These are phyloP conservation scores for Coccomyxa sp. DNA, from an alignment of 139 green algal genomes.

Conservation along the genomic window DNA sequence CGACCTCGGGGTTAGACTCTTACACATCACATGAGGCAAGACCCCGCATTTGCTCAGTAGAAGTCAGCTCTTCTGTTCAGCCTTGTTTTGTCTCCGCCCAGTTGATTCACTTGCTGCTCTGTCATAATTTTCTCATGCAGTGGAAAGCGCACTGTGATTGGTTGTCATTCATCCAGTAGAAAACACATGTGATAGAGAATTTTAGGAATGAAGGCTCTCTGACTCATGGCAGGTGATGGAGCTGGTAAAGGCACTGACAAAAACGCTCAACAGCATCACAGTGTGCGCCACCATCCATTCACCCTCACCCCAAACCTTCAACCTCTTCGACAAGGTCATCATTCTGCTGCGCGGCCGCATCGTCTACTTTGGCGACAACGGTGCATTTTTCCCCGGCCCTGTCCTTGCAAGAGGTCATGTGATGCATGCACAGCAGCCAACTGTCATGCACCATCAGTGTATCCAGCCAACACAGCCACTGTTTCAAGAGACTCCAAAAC, in stretches of 20 bases:
- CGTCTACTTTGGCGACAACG: conserved; percentile 53
- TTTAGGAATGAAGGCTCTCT: too few species aligned
- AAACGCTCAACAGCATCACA: conserved; percentile 34
- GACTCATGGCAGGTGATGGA: conserved; percentile 33
- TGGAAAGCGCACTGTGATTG: background rate
- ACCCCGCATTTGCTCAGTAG: background rate
- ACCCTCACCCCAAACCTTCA: conserved; percentile 60
- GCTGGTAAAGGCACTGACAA: conserved; percentile 16
- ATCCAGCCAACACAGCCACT: background rate
- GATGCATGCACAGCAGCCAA: background rate
- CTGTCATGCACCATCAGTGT: background rate
- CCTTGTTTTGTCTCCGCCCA: background rate
- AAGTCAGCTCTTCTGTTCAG: background rate
- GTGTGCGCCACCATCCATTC: conserved; percentile 65
- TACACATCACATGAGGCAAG: conserved; percentile 58
- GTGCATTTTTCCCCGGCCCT: background rate
- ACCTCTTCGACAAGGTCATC: conserved; percentile 62
- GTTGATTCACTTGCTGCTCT: too few species aligned
- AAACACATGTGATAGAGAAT: too few species aligned
- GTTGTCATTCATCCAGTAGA: too few species aligned
- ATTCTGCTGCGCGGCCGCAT: conserved; percentile 31
- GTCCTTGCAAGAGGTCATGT: background rate
- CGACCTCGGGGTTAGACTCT: conserved; percentile 52
- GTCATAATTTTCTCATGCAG: too few species aligned
- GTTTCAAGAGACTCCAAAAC: background rate